Evolutionary conservation across 2,329 filamentous ascomycete genomes (phyloP), one percentile per base, ranked within the genome.

Genomic region (Sarocladium kiliense): DNA sequence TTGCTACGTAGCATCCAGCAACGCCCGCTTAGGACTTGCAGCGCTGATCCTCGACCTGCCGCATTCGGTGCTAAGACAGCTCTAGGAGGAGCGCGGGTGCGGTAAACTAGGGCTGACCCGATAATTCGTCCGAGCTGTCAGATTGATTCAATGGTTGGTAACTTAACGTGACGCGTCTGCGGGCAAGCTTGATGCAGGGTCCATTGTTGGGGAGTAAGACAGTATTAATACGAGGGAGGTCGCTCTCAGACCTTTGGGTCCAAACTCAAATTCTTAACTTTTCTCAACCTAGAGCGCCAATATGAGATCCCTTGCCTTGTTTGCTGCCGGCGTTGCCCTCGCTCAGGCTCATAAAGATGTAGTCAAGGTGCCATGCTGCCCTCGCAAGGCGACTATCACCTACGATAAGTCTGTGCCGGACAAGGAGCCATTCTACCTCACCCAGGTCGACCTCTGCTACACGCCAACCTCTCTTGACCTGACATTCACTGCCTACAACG

Each of bases 361-460:
- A 27, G 59, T 77, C 21, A 54, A 66, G 3, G 74, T 75, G 1
- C 74, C 75, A 10, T 63, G 65, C 16, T 77, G 74, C 57, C 68
- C 72, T 11, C 57, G 58, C 12, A 63, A 61, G 26, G 70, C 63
- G 10, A 73, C 64, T n/a, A 62, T 76, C 56, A 61, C 63, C 37
- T 77, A 68, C 64, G 61, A 66, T 63, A 72, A 68, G 55, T 70
- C 74, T 0, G 73, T 78, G 25, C 77, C 77, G 1, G 68, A 73
- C 49, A 57, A 63, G 56, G 59, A 59, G 25, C 58, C 63, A 18
- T 79, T 79, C 56, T 74, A 75, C 2, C 63, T 61, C 44, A 79
- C 77, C 0, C 61, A 74, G 41, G 73, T 77, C 50, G 71, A 73
- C 55, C 67, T 79, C 10, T 79, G 77, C 64, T 79, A 78, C 63